Evolutionary conservation across 768 basidiomycete species (phyloP), one percentile per base, ranked within the genome.

Genomic region (Ramaria rubella): DNA sequence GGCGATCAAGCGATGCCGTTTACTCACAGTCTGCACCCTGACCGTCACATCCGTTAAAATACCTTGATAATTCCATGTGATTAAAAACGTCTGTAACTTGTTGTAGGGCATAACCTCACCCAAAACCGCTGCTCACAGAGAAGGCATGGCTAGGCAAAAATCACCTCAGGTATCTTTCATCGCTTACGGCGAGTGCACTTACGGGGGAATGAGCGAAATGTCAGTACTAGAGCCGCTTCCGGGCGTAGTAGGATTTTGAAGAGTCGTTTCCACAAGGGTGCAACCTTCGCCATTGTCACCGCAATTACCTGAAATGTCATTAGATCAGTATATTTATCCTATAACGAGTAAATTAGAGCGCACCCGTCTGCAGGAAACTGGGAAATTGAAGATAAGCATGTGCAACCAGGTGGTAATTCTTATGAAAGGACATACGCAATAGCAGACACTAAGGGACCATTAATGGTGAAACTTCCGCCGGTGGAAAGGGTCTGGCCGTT

Each of bases 201-300:
- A 78, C 75, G 74, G 75, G 3, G 60, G 3, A 52, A 82, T 79
- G 59, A 82, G 67, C 60, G 79, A 74, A 52, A 81, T 66, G 59
- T 81, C 80, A 5, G 68, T 63, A 34, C 72, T 75, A 9, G 79
- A 77, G 9, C 78, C 79, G 60, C 74, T 69, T 2, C 79, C 79
- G 2, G 66, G 55, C 31, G 63, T 64, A 5, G 66, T 63, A 8
- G 80, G 71, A 61, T 81, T 77, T 56, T 64, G 65, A 54, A 81
- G 68, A 11, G 75, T 78, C 67, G 70, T 73, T 65, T 81, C 80
- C 19, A 81, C 19, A 11, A 78, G 64, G 1, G 71, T 65, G 58
- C 80, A 81, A 2, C 68, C 57, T 63, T 81, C 79, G 40, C 78
- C 79, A 58, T 81, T 81, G 55, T 63, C 62, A 2, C 55, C 43